Base-by-base conservation (phyloP, 805 yeast species). In the Saccharomyces jurei region DNA sequence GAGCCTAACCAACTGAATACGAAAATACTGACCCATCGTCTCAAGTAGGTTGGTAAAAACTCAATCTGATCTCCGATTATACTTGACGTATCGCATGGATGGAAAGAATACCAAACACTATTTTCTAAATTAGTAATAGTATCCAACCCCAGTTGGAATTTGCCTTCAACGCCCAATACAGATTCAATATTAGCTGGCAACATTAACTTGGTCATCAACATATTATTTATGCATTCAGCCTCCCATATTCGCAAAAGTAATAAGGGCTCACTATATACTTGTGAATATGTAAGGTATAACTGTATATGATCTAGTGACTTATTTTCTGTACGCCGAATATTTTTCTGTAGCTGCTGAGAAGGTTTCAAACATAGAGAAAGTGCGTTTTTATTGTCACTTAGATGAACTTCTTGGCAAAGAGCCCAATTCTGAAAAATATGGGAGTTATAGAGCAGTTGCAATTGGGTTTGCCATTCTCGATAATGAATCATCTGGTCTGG, bases 11-110 rank as follows among this genome's bases (percentile, higher is more conserved):
- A 63, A 48, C 57, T 58, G 25, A 54, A 46, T 22, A 63, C 10
- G 52, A 55, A 61, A 29, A 63, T 53, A 54, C 63, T 56, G 54
- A 61, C 32, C 72, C 71, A 68, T 36, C 69, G 51, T 27, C 54
- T 22, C 8, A 69, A 44, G 50, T 69, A 69, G 13, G 49, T 49
- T 10, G 54, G 49, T 6, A 17, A 29, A 21, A 41, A 54, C 2
- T 36, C 44, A 6, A 31, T 27, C 26, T 55, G 36, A 13, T 53
- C 53, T 1, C 70, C 70, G 2, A 67, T 57, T 14, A 65, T 62
- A 10, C 53, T 58, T 4, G 57, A 54, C 2, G 71, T 67, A 51
- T 67, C 70, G 49, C 72, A 69, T 29, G 62, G 58, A 52, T 68
- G 70, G 11, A 66, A 41, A 22, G 56, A 52, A 48, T 60, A 64